Evolutionary conservation across 164 flowering plant genomes (phyloP), one percentile per base, ranked within the genome.

Genomic region (Tinospora cordifolia): DNA sequence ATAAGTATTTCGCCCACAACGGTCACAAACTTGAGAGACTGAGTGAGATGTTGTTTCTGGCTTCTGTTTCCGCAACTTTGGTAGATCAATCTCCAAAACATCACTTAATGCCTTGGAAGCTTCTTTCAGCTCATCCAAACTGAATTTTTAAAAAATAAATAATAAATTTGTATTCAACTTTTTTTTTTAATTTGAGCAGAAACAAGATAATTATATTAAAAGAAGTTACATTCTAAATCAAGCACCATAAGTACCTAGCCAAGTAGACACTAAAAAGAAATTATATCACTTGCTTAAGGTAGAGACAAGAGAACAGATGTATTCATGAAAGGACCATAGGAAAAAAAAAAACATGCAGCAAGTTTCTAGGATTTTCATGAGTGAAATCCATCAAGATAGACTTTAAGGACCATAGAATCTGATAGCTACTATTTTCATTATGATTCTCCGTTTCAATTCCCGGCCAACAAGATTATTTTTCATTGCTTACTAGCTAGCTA

Each of bases 121-220:
- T 86, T 87, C 83, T 74, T 75, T 80, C 54, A 94, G 82, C 81
- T 94, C 99, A 59, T 88, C 93, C 82, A 66, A 74, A 78, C 99
- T 94, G 87, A 69, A 80, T n/a, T n/a, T n/a, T n/a, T n/a, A n/a
- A 44, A 3, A 63, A 13, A 26, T 34, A 12, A 63, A 36, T 34
- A 63, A 24, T 10, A 3, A 65, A 9, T 34, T 39, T 14, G 41
- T 3, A 26, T 9, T 8, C 15, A 1, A 65, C 25, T 1, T 14
- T 10, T 17, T 8, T n/a, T 27, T n/a, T n/a, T n/a, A n/a, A 39
- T 41, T 30, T 30, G 27, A 24, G 27, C 63, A n/a, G 26, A 6
- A 60, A 60, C 12, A 41, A 8, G 46, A 41, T 41, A 41, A 41
- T 41, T 41, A 30, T 30, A 30, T 30, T 30, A 30, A 30, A 30